phyloP scores from a whole-genome alignment of 2,329 filamentous ascomycete genomes.

The Byssoonygena ceratinophila region DNA sequence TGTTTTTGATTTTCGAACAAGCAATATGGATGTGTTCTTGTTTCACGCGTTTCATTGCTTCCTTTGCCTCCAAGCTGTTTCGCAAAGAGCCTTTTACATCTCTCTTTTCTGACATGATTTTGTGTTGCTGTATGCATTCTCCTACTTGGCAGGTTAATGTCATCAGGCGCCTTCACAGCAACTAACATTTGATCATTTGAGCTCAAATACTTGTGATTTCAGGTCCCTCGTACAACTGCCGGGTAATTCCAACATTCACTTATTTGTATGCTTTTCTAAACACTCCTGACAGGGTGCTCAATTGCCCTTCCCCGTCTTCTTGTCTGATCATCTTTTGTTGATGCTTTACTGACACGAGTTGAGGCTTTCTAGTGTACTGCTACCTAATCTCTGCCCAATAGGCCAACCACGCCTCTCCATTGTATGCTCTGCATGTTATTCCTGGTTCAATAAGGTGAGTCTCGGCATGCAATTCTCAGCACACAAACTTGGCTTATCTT shows the following conservation, averaged over 20 bases:
- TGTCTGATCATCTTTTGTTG: background rate
- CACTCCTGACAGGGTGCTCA: background rate
- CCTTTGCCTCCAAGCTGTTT: background rate
- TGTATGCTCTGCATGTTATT: background rate
- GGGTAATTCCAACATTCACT: background rate
- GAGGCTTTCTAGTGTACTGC: conserved; percentile 12
- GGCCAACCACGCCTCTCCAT: conserved; percentile 2
- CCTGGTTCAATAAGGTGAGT: conserved; percentile 2
- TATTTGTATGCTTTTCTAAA: background rate
- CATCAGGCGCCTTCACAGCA: too few relatives aligned
- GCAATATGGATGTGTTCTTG: background rate
- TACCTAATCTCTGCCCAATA: conserved; percentile 15
- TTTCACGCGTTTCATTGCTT: background rate
- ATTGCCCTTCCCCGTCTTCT: background rate
- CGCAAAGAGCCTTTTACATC: background rate
- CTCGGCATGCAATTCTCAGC: background rate
- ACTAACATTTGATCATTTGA: background rate
- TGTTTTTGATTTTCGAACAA: background rate
- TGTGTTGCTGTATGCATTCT: background rate
- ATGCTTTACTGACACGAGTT: background rate
- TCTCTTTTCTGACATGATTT: background rate
- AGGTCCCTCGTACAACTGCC: background rate
- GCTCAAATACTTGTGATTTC: background rate
- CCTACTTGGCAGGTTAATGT: background rate
- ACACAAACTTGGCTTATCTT: background rate